Evolutionary conservation across 768 basidiomycete genomes (phyloP).

Genomic region (Boletus coccyginus): DNA sequence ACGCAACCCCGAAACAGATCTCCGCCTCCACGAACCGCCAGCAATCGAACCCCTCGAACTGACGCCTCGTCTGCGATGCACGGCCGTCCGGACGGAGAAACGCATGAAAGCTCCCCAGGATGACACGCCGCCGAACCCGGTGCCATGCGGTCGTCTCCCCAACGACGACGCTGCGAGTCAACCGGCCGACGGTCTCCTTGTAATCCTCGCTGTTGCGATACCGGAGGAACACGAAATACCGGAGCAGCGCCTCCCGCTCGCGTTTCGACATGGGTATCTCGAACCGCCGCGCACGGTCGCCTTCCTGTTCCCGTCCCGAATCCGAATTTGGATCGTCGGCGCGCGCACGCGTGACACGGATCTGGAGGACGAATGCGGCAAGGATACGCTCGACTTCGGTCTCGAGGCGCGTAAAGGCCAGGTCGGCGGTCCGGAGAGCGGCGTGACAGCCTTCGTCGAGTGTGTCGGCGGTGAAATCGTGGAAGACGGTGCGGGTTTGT

Average conservation of each 20-base stretch:
- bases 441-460: constrained; percentile 36
- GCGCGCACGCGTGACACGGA: constrained; percentile 20
- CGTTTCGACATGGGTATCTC: constrained; percentile 22
- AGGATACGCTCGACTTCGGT: constrained; percentile 39
- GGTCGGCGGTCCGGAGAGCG: constrained; percentile 41
- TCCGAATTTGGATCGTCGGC: background rate
- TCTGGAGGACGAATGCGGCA: constrained; percentile 31
- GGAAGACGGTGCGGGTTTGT: constrained; percentile 38
- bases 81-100: constrained; percentile 23
- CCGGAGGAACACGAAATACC: constrained; percentile 55
- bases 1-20: constrained; percentile 51
- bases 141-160: constrained; percentile 27
- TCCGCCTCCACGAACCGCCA: constrained; percentile 50
- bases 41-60: constrained; percentile 36
- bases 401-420: constrained; percentile 44
- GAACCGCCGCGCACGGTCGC: constrained; percentile 9
- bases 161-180: constrained; percentile 25
- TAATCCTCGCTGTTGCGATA: constrained; percentile 55
- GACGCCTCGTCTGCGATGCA: background rate
- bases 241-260: constrained; percentile 40
- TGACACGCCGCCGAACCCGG: constrained; percentile 26
- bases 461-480: constrained; percentile 36
- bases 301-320: background rate
- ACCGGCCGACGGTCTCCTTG: constrained; percentile 32
- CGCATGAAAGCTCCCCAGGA: constrained; percentile 27